Conservation (phyloP, 148 eudicot species). For the Salicornia ramosissima region DNA sequence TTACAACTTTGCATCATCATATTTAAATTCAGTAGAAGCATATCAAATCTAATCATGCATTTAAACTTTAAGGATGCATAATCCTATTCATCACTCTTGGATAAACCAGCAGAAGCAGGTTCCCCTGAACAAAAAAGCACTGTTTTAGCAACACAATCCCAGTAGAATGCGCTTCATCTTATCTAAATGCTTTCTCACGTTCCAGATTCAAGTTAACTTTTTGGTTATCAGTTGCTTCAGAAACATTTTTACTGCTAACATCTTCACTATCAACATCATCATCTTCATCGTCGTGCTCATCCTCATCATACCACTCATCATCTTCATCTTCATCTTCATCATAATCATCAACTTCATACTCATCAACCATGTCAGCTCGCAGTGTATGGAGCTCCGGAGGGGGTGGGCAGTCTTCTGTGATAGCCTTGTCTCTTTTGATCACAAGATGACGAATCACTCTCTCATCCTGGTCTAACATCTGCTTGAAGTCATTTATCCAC, state of each 20-base stretch:
- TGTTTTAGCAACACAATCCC: neutral
- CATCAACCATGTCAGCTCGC: constrained; percentile 47
- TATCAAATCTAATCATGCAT: neutral
- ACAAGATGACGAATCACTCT: constrained; percentile 93
- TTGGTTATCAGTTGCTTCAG: constrained; percentile 10
- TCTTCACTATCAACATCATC: constrained; percentile 29
- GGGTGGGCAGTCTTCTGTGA: constrained; percentile 78
- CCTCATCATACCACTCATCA: constrained; percentile 32
- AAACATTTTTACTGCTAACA: constrained; percentile 15
- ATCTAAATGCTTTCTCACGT: constrained; percentile 24
- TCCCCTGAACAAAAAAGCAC: neutral
- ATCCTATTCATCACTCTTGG: neutral
- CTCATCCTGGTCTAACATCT: constrained; percentile 76
- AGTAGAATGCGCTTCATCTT: neutral
- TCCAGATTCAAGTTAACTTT: neutral
- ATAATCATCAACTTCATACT: constrained; percentile 46
- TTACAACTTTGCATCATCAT: constrained; percentile 1
- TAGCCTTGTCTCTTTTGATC: constrained; percentile 68
- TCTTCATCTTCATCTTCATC: constrained; percentile 39
- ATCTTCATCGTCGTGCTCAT: constrained; percentile 30
- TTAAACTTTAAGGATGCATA: neutral
- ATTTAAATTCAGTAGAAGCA: neutral
- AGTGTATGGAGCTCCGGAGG: constrained; percentile 72
- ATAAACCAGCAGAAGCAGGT: neutral
- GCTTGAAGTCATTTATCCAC: constrained; percentile 77